Conservation (phyloP, 768 basidiomycete genomes). For the Trametes punicea region DNA sequence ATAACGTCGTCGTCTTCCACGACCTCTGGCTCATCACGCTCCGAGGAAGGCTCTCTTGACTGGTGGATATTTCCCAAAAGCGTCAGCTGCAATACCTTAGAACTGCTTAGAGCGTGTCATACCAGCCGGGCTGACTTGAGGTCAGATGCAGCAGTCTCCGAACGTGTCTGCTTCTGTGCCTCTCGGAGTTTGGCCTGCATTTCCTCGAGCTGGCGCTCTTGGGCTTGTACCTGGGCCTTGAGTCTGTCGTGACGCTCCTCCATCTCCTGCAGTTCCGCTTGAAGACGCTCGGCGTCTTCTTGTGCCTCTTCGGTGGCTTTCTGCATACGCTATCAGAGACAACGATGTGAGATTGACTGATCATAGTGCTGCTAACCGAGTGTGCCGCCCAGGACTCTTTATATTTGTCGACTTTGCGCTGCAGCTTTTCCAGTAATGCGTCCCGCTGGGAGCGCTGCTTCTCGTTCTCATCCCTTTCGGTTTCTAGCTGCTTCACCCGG, state of each 20-base stretch:
- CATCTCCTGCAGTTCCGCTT: slow-evolving; percentile 22
- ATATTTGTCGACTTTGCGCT: slow-evolving; percentile 28
- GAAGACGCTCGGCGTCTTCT: slow-evolving; percentile 30
- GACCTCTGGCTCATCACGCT: neutral
- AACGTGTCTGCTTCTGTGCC: neutral
- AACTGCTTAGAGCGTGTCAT: neutral
- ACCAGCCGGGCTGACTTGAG: neutral
- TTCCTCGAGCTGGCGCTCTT: slow-evolving; percentile 21
- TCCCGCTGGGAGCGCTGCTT: slow-evolving; percentile 22
- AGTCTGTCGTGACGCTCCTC: slow-evolving; percentile 45
- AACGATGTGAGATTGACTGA: neutral
- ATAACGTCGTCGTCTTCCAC: slow-evolving; percentile 5
- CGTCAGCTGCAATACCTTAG: neutral
- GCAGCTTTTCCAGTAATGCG: slow-evolving; percentile 34
- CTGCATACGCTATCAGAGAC: slow-evolving; percentile 8
- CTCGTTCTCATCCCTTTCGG: slow-evolving; percentile 26
- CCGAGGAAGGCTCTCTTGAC: neutral
- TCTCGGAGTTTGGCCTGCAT: neutral
- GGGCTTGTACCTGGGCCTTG: slow-evolving; percentile 40
- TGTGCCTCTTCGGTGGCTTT: slow-evolving; percentile 42
- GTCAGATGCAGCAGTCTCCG: neutral
- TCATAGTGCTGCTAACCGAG: neutral
- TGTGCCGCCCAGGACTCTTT: slow-evolving; percentile 14
- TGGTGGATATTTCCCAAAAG: neutral
- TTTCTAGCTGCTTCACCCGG: slow-evolving; percentile 46